Evolutionary conservation across 805 yeast species (phyloP).

Genomic region (Blastobotrys chiropterorum): DNA sequence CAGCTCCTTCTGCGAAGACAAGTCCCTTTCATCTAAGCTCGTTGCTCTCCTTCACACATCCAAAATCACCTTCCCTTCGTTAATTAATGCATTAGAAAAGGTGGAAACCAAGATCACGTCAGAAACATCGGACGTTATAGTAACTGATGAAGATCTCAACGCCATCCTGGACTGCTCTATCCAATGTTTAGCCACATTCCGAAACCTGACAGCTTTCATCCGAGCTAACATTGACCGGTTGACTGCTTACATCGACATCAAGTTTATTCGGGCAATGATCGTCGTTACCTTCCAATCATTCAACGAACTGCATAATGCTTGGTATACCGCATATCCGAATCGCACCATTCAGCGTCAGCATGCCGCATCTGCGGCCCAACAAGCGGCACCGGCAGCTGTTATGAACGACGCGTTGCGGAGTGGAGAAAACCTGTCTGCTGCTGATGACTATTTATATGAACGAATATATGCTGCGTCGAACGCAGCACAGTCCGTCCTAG

Average conservation of each 20-base stretch:
- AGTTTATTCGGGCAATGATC: conserved; percentile 58
- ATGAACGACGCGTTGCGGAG: conserved; percentile 13
- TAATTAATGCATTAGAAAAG: conserved; percentile 49
- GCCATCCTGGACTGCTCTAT: conserved; percentile 23
- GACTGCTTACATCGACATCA: conserved; percentile 53
- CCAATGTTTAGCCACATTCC: conserved; percentile 42
- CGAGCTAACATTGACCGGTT: conserved; percentile 44
- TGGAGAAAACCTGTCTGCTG: conserved; percentile 38
- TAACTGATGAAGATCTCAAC: conserved; percentile 12
- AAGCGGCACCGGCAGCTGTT: conserved; percentile 17
- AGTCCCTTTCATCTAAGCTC: conserved; percentile 10
- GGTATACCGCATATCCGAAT: conserved; percentile 35
- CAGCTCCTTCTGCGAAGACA: conserved; percentile 15
- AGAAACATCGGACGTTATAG: conserved; percentile 1
- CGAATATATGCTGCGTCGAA: conserved; percentile 56
- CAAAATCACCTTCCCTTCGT: conserved; percentile 25
- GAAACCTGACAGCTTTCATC: conserved; percentile 43
- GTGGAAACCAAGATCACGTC: conserved; percentile 7
- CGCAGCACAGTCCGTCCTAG: conserved; percentile 71
- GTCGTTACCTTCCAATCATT: conserved; percentile 57
- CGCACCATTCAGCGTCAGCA: background rate
- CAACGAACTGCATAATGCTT: conserved; percentile 63
- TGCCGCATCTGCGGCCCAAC: background rate
- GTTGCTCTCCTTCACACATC: conserved; percentile 12
- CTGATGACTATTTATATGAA: conserved; percentile 62